Percentiles rank a stretch among this genome's conserved stretches.
These are phyloP conservation scores for Deinandra increscens DNA, from an alignment of 129 eudicot species.

Conservation along the genomic window DNA sequence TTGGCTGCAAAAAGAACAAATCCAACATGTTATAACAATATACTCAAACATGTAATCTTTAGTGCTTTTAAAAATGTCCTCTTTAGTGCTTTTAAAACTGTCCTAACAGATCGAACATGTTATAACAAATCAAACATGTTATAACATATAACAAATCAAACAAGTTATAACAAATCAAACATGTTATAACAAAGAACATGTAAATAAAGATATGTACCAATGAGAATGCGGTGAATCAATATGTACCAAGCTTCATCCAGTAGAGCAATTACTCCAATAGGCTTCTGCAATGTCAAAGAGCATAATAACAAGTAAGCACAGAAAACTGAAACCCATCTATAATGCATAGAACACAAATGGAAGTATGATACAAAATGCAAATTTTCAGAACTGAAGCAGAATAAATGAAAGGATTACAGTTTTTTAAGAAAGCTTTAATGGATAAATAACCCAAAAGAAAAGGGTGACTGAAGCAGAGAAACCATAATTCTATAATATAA, in stretches of 20 bases:
- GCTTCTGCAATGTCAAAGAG: conserved; percentile 68
- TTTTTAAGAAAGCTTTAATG: background rate
- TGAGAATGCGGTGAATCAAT: conserved; percentile 26
- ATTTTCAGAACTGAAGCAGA: background rate
- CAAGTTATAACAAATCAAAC: no score
- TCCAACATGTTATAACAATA: no score
- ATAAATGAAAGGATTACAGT: background rate
- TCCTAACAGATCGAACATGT: no score
- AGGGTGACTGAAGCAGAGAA: conserved; percentile 4
- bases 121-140: no score
- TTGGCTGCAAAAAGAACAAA: no score
- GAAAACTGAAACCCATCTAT: conserved; percentile 5
- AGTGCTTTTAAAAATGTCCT: no score
- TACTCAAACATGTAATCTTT: no score
- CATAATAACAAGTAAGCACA: conserved; percentile 28
- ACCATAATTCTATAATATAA: background rate
- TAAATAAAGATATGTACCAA: conserved; percentile 25
- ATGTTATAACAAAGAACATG: no score
- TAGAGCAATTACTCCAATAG: conserved; percentile 85
- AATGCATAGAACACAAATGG: conserved; percentile 1
- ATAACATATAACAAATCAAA: no score
- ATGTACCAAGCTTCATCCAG: conserved; percentile 98
- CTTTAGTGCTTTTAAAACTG: no score
- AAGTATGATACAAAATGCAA: background rate
- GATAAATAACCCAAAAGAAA: background rate